A percentile compares a stretch with the other conserved stretches of the same genome.
phyloP scores from a whole-genome alignment of 371 early-diverging fungal genomes.

The Syncephalastrum monosporum region DNA sequence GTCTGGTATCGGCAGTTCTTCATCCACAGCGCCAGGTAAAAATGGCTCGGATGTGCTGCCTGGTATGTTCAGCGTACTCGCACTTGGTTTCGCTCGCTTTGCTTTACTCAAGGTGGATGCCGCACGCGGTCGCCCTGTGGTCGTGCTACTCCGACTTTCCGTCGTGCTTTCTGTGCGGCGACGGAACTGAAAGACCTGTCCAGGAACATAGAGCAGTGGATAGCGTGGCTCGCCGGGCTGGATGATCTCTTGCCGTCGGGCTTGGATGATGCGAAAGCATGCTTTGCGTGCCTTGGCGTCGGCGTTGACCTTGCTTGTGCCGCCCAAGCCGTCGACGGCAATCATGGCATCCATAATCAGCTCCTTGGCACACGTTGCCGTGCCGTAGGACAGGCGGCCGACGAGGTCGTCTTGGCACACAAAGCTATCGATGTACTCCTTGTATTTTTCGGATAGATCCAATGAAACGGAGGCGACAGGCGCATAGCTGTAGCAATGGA shows the following conservation, averaged over 20 bases:
- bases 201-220: slow-evolving; percentile 47
- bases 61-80: not conserved
- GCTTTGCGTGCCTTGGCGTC: slow-evolving; percentile 30
- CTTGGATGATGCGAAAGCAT: slow-evolving; percentile 43
- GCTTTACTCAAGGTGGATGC: slow-evolving; percentile 1
- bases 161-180: slow-evolving; percentile 9
- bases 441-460: slow-evolving; percentile 64
- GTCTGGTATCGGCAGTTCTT: not conserved
- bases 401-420: slow-evolving; percentile 80
- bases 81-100: slow-evolving; percentile 1
- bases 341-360: slow-evolving; percentile 48
- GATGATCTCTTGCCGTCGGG: slow-evolving; percentile 44
- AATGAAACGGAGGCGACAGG: slow-evolving; percentile 69
- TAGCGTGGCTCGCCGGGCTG: slow-evolving; percentile 38
- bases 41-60: slow-evolving; percentile 24
- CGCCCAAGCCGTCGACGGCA: slow-evolving; percentile 48
- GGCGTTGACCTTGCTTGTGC: slow-evolving; percentile 34
- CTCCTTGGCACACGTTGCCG: slow-evolving; percentile 46
- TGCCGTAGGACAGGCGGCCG: slow-evolving; percentile 78
- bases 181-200: slow-evolving; percentile 43
- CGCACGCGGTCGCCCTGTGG: not conserved
- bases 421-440: slow-evolving; percentile 69
- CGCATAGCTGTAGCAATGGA: slow-evolving; percentile 51
- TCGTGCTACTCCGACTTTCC: not conserved
- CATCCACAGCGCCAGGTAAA: slow-evolving; percentile 1